Evolutionary conservation across 345 rosid genomes (phyloP), one percentile per base, ranked within the genome.

Genomic region (Carallia pectinifolia): DNA sequence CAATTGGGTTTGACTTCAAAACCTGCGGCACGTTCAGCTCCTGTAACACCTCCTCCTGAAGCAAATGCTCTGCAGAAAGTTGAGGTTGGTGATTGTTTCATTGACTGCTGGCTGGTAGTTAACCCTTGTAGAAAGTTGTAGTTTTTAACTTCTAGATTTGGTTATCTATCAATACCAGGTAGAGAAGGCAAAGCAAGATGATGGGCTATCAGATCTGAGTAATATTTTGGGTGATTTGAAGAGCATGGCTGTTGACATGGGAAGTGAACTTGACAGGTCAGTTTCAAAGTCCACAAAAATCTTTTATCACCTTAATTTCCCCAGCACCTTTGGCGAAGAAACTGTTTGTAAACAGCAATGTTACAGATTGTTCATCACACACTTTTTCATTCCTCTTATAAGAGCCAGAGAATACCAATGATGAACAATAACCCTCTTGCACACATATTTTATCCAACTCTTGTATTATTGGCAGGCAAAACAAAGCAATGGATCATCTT

Each of bases 111-210:
- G 30, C 38, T 53, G 23, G 19, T n/a, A 40, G 55, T 16, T 6
- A 3, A 8, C 27, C 5, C 23, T 55, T 59, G 15, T 16, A 40
- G 10, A 37, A 31, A 38, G 30, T 29, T 19, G 27, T 16, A 3
- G 18, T 0, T 34, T 27, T 58, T 53, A 71, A 64, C 23, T 65
- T 30, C 5, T 34, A 31, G 31, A 33, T 19, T 19, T 58, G 31
- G 5, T 31, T 47, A 15, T 70, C n/a, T 36, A 19, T 3, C 34
- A 10, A 56, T 56, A 10, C 30, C 76, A 77, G 81, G 40, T 68
- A 19, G 77, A 77, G 77, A 77, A 68, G 74, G 70, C 70, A 58
- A 77, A 72, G 65, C 81, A 77, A 68, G 77, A 72, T 23, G 81
- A 68, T 17, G 73, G 59, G 15, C 73, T 77, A n/a, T 68, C 76